Conservation (phyloP, 1,139 yeast species). For the Eremothecium sinecaudum region DNA sequence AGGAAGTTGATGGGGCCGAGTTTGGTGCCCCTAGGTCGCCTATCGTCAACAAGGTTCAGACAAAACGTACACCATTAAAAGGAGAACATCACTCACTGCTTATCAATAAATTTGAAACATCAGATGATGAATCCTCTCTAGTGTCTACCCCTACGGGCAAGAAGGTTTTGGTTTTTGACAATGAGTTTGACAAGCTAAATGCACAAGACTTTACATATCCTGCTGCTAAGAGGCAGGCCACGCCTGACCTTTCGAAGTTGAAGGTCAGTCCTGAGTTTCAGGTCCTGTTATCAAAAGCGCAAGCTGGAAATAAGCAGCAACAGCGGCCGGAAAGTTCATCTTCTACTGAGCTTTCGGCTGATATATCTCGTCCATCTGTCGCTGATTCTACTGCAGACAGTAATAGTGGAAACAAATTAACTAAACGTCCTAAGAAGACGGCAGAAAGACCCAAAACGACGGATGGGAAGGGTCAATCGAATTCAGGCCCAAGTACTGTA, state of each 20-base stretch:
- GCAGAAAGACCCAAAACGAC: neutral
- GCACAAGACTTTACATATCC: slow-evolving; percentile 1
- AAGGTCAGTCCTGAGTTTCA: slow-evolving; percentile 25
- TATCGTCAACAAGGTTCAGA: slow-evolving; percentile 17
- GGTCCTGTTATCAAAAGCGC: slow-evolving; percentile 13
- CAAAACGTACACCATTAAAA: slow-evolving; percentile 18
- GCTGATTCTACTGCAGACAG: neutral
- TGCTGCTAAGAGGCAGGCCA: slow-evolving; percentile 8
- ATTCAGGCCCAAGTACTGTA: slow-evolving; percentile 17
- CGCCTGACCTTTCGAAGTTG: slow-evolving; percentile 27
- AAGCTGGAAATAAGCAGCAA: neutral
- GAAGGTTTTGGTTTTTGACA: slow-evolving; percentile 4
- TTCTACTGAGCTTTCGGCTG: neutral
- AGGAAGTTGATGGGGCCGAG: neutral
- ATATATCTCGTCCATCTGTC: neutral
- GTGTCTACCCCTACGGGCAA: neutral
- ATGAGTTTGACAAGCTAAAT: slow-evolving; percentile 1
- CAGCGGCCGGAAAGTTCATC: neutral
- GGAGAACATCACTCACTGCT: slow-evolving; percentile 17
- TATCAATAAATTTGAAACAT: slow-evolving; percentile 20
- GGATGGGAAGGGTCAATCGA: too few species aligned
- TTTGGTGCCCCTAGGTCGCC: slow-evolving; percentile 12
- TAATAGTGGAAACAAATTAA: neutral
- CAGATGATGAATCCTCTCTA: slow-evolving; percentile 8
- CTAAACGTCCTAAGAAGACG: neutral